phyloP scores from a whole-genome alignment of 1,284 basidiomycete genomes.

The Pseudozyma thailandica region DNA sequence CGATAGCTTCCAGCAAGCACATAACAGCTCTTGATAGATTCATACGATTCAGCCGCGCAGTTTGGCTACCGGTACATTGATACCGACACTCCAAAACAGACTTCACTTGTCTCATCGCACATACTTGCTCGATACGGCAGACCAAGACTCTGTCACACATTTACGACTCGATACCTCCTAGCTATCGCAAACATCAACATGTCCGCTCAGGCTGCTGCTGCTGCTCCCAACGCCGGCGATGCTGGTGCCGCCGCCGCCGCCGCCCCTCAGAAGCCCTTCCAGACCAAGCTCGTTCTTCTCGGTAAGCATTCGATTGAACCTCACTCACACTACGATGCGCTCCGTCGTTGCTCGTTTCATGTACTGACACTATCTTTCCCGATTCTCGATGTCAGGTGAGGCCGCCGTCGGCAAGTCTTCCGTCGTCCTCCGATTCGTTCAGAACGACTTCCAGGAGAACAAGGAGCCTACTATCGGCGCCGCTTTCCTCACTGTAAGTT shows the following conservation, averaged over 20 bases:
- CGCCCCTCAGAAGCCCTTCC: constrained; percentile 62
- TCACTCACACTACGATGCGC: background rate
- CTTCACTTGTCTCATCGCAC: background rate
- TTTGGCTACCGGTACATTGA: too few relatives aligned
- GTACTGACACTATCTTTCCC: background rate
- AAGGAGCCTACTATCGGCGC: constrained; percentile 98
- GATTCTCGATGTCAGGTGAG: constrained; percentile 76
- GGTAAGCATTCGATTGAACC: constrained; percentile 23
- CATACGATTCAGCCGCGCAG: too few relatives aligned
- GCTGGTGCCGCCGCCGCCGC: constrained; percentile 29
- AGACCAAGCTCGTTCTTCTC: constrained; percentile 67
- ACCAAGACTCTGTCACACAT: background rate
- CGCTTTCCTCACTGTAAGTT: constrained; percentile 74
- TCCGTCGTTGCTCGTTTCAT: too few relatives aligned
- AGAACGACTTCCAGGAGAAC: constrained; percentile 94
- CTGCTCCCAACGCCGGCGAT: constrained; percentile 13
- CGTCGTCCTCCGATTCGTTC: constrained; percentile 94
- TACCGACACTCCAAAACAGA: background rate
- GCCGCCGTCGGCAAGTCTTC: constrained; percentile 99
- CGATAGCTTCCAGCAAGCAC: too few relatives aligned
- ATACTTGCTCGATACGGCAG: background rate
- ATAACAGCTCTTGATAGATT: too few relatives aligned
- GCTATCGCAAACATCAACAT: constrained; percentile 1
- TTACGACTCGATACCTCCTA: background rate
- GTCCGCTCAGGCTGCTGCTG: constrained; percentile 26